These are phyloP conservation scores for Chaetomium tenue DNA, from an alignment of 495 filamentous ascomycete species.

Conservation along the genomic window DNA sequence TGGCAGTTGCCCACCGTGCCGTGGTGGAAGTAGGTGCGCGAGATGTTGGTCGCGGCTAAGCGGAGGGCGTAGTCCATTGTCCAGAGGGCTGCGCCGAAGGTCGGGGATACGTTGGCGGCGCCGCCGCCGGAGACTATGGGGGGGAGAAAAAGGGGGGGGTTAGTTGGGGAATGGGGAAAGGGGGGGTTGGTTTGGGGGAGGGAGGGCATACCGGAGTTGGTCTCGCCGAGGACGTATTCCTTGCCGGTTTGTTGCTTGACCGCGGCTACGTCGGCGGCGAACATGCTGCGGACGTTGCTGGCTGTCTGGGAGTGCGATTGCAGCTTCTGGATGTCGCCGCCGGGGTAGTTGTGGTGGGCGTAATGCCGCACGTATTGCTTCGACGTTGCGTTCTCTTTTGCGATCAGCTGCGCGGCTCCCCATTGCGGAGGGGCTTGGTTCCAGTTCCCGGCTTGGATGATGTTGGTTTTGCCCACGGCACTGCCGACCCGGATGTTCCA, in stretches of 20 bases:
- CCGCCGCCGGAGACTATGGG: conserved; percentile 46
- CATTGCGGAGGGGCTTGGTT: conserved; percentile 52
- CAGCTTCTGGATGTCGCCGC: conserved; percentile 48
- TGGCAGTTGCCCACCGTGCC: conserved; percentile 61
- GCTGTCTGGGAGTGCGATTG: conserved; percentile 51
- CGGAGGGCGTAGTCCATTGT: conserved; percentile 59
- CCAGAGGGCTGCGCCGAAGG: conserved; percentile 60
- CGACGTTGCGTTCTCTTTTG: conserved; percentile 47
- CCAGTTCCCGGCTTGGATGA: conserved; percentile 61
- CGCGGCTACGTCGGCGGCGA: conserved; percentile 51
- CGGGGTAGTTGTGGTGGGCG: conserved; percentile 61
- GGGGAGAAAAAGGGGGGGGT: neutral
- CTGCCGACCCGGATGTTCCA: conserved; percentile 55
- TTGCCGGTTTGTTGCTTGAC: conserved; percentile 45
- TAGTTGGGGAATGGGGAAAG: neutral
- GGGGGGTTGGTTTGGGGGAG: neutral
- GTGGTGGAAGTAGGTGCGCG: conserved; percentile 60
- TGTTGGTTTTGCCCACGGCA: conserved; percentile 43
- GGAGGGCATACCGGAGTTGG: conserved; percentile 50
- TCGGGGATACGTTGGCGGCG: conserved; percentile 53
- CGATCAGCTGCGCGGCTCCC: conserved; percentile 52
- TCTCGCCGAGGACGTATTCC: conserved; percentile 59
- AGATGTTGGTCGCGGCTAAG: conserved; percentile 45
- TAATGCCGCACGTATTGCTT: conserved; percentile 54
- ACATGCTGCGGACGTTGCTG: conserved; percentile 44